Conservation (phyloP, 495 filamentous ascomycete genomes). For the Hypomontagnella monticulosa region DNA sequence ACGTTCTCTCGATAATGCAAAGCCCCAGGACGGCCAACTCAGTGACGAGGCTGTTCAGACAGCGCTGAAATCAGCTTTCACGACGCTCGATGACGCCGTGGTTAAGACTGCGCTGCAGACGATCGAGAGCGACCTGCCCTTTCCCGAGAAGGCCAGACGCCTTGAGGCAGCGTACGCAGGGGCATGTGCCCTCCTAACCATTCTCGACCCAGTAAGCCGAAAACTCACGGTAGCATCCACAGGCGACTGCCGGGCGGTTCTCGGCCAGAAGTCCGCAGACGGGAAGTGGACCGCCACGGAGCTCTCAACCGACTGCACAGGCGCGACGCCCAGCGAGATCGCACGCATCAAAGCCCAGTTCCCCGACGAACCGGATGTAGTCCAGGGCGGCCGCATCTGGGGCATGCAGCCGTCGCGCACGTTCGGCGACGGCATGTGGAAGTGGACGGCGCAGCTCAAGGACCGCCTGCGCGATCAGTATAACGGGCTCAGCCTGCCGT, state of each 20-base stretch:
- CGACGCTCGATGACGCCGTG: constrained; percentile 60
- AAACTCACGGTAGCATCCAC: constrained; percentile 66
- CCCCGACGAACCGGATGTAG: constrained; percentile 64
- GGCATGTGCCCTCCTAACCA: constrained; percentile 67
- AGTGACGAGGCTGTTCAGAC: constrained; percentile 48
- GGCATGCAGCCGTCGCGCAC: constrained; percentile 66
- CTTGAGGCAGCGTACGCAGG: constrained; percentile 61
- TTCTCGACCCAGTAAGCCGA: constrained; percentile 60
- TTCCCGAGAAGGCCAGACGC: constrained; percentile 37
- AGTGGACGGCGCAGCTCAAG: constrained; percentile 64
- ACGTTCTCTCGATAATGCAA: constrained; percentile 44
- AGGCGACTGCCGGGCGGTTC: constrained; percentile 69
- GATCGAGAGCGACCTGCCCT: constrained; percentile 37
- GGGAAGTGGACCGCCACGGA: constrained; percentile 60
- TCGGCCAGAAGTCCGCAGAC: constrained; percentile 59
- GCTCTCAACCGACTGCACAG: constrained; percentile 69
- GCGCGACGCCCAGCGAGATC: constrained; percentile 61
- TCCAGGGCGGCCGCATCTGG: constrained; percentile 65
- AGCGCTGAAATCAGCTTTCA: constrained; percentile 60
- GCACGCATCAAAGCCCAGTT: constrained; percentile 62
- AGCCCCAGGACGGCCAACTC: constrained; percentile 27
- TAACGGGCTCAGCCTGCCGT: constrained; percentile 52
- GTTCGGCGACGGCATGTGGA: constrained; percentile 73
- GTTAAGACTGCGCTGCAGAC: constrained; percentile 54
- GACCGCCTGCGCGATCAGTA: constrained; percentile 55